Percentiles rank a stretch among this genome's conserved stretches.
These are phyloP conservation scores for Dactylis glomerata DNA, from an alignment of 176 grass and related monocot genomes.

Conservation along the genomic window DNA sequence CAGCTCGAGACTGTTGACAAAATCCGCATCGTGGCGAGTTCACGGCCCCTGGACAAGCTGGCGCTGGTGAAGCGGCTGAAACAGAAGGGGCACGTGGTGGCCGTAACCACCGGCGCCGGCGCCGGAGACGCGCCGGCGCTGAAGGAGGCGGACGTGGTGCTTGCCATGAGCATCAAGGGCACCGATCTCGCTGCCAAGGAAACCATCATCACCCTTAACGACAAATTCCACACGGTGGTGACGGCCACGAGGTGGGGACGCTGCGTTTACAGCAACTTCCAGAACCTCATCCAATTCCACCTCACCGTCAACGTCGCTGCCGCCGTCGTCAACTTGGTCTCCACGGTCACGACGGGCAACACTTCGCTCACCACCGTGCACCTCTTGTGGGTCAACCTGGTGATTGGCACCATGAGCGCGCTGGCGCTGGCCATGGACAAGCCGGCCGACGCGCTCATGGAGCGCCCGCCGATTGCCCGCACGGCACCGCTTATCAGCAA, in stretches of 20 bases:
- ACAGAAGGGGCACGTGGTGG: slow-evolving; percentile 69
- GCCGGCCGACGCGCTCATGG: slow-evolving; percentile 54
- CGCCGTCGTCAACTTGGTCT: slow-evolving; percentile 51
- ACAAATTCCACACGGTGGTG: slow-evolving; percentile 72
- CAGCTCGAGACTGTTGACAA: slow-evolving; percentile 43
- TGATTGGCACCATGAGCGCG: slow-evolving; percentile 80
- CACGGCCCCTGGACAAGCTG: slow-evolving; percentile 58
- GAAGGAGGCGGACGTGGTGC: neutral
- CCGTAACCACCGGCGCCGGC: slow-evolving; percentile 43
- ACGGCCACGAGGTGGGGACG: slow-evolving; percentile 58
- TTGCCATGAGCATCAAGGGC: slow-evolving; percentile 72
- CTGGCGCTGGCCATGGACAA: slow-evolving; percentile 61
- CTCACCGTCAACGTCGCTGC: slow-evolving; percentile 66
- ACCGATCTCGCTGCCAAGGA: slow-evolving; percentile 80
- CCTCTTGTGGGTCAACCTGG: slow-evolving; percentile 80
- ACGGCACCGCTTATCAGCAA: slow-evolving; percentile 67
- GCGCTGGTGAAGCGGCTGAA: slow-evolving; percentile 63
- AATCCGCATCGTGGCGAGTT: slow-evolving; percentile 58
- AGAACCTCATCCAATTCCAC: slow-evolving; percentile 88
- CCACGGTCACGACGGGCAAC: slow-evolving; percentile 26
- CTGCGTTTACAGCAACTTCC: slow-evolving; percentile 65
- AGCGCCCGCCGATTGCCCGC: slow-evolving; percentile 42
- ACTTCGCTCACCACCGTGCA: slow-evolving; percentile 69
- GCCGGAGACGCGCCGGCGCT: slow-evolving; percentile 9
- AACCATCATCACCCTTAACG: slow-evolving; percentile 68